Base-by-base conservation (phyloP, 73 alveolate species). In the Paramecium sexaurelia region DNA sequence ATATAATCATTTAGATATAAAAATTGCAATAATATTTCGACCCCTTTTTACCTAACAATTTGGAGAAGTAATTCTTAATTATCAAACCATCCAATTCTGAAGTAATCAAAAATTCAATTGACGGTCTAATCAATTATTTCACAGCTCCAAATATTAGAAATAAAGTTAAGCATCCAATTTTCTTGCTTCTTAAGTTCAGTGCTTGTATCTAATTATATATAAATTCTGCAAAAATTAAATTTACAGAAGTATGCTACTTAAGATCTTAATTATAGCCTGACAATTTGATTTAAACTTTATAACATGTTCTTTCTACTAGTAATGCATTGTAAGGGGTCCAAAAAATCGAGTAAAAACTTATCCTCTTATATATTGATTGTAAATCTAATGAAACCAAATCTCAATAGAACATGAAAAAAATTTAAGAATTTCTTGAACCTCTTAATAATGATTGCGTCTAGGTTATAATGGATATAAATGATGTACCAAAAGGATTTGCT, bases 111-210 rank as follows among this genome's bases (percentile, higher is more conserved):
- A 41, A 90, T 73, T 87, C 92, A 9, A 45, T 92, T 0, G 87
- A 85, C 32, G 96, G 96, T 10, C 47, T 92, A 19, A 35, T 91
- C 1, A 92, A 92, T 37, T 92, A 88, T 94, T 92, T 92, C 67
- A 73, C 95, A 33, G 96, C 96, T 27, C 96, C 96, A 0, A 92
- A 92, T 32, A 92, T 92, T 73, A 56, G 96, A 19, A 89, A 92
- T 75, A 92, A 92, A 40, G 93, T 92, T 4, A 88, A 92, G 51
- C 96, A 92, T 91, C 96, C 96, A 1, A 41, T 92, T 6, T 92
- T 92, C 84, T 92, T 92, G 26, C 89, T 92, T 17, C 68, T 89
- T 9, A 92, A 92, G 87, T 92, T 92, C 69, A 33, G 78, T 61
- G 86, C 83, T 24, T 90, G 94, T 19, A 94, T 92, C 27, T 66